These are phyloP conservation scores for Wickerhamomyces sp. DNA, from an alignment of 1,139 yeast species.

Conservation along the genomic window DNA sequence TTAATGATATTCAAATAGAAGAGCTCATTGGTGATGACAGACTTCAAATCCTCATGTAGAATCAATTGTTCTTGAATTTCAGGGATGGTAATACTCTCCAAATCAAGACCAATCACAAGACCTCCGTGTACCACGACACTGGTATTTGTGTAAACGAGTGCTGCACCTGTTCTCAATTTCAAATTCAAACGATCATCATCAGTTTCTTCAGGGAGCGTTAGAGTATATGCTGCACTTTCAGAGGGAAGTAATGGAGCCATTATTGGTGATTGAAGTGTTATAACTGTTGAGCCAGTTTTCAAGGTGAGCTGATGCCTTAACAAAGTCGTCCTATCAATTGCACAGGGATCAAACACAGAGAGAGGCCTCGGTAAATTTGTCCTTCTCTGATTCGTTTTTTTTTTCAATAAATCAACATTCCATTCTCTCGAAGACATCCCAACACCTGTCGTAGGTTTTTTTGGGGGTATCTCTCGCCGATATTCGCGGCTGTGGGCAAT, in stretches of 20 bases:
- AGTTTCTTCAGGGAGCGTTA: constrained; percentile 26
- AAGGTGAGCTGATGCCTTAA: no score
- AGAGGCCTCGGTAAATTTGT: no score
- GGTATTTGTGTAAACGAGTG: constrained; percentile 53
- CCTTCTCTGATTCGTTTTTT: no score
- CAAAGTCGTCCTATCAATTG: no score
- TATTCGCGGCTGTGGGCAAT: no score
- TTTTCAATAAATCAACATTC: no score
- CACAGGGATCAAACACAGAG: no score
- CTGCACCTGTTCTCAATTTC: constrained; percentile 64
- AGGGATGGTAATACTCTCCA: constrained; percentile 33
- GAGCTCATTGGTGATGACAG: constrained; percentile 45
- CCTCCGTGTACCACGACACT: constrained; percentile 67
- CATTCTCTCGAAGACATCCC: no score
- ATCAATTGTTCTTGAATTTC: constrained; percentile 23
- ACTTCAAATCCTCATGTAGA: background rate
- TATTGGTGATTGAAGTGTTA: no score
- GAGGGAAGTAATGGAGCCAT: constrained; percentile 34
- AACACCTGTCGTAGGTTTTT: no score
- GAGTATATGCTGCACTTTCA: constrained; percentile 27
- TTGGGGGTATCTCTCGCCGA: no score
- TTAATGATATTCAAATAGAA: constrained; percentile 55
- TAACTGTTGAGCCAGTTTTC: no score
- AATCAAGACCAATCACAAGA: constrained; percentile 50
- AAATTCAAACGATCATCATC: constrained; percentile 28